Evolutionary conservation across 306 rosid genomes (phyloP).

Genomic region (Argentina anserina): DNA sequence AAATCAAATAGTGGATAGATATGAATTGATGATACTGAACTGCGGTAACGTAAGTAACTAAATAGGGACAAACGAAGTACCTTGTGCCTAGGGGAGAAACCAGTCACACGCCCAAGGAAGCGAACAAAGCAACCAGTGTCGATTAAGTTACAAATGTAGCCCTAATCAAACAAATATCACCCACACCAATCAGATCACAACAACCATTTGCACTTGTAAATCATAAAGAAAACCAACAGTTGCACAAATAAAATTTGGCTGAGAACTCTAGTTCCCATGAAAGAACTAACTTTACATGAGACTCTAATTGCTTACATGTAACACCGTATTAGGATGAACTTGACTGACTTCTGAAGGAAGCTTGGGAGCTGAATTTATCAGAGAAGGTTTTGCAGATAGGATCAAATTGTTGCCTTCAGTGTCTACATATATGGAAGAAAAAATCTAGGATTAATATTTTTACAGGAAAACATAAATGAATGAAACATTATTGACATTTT

Average conservation of each 20-base stretch:
- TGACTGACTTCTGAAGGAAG: conserved; percentile 76
- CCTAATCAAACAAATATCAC: conserved; percentile 45
- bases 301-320: conserved; percentile 58
- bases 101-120: conserved; percentile 87
- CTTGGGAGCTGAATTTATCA: conserved; percentile 54
- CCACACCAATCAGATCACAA: conserved; percentile 15
- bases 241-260: neutral
- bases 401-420: conserved; percentile 56
- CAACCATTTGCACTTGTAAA: neutral
- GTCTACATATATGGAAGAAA: conserved; percentile 43
- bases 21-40: neutral
- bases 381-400: conserved; percentile 81
- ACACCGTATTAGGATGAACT: conserved; percentile 56
- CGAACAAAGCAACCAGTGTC: conserved; percentile 94
- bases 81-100: conserved; percentile 80
- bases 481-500: neutral
- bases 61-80: conserved; percentile 31
- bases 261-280: neutral
- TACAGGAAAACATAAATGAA: no score
- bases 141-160: conserved; percentile 80
- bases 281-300: neutral
- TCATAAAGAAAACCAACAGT: conserved; percentile 1
- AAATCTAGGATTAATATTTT: neutral
- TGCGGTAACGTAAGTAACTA: neutral
- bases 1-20: conserved; percentile 11